phyloP scores from a whole-genome alignment of 345 rosid species.

The Luvunga scandens region DNA sequence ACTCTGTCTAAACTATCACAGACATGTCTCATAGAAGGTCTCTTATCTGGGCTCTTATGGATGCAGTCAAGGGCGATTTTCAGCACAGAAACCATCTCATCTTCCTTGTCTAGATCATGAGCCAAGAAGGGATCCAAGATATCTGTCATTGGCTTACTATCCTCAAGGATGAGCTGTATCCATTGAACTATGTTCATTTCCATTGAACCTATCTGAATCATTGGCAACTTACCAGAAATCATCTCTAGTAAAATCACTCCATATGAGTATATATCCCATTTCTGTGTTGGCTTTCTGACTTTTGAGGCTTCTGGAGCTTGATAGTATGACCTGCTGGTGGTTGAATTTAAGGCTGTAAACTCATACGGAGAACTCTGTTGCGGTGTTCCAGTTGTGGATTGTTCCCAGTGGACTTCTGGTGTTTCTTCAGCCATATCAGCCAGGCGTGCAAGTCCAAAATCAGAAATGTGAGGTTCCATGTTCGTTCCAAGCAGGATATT shows the following conservation, averaged over 20 bases:
- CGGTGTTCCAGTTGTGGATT: conserved; percentile 29
- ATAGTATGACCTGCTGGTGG: conserved; percentile 44
- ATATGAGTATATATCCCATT: conserved; percentile 94
- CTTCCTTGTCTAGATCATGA: conserved; percentile 52
- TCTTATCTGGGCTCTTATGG: conserved; percentile 58
- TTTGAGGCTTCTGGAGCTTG: conserved; percentile 80
- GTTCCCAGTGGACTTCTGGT: conserved; percentile 31
- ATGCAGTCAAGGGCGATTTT: conserved; percentile 67
- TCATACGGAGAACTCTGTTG: conserved; percentile 54
- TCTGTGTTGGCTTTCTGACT: conserved; percentile 77
- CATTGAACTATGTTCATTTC: conserved; percentile 68
- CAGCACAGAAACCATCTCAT: conserved; percentile 51
- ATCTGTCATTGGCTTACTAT: conserved; percentile 53
- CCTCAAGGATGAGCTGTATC: conserved; percentile 62
- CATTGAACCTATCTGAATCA: conserved; percentile 34
- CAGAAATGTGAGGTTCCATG: conserved; percentile 72
- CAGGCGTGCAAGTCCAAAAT: conserved; percentile 76
- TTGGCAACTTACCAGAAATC: conserved; percentile 68
- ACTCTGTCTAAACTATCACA: conserved; percentile 55
- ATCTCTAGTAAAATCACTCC: conserved; percentile 80
- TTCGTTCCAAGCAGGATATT: conserved; percentile 73
- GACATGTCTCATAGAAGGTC: conserved; percentile 71
- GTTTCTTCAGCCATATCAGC: conserved; percentile 51
- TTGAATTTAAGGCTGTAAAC: conserved; percentile 28
- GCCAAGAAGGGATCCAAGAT: conserved; percentile 65